phyloP scores from a whole-genome alignment of 192 early-diverging fungal species.

The Mortierella claussenii region DNA sequence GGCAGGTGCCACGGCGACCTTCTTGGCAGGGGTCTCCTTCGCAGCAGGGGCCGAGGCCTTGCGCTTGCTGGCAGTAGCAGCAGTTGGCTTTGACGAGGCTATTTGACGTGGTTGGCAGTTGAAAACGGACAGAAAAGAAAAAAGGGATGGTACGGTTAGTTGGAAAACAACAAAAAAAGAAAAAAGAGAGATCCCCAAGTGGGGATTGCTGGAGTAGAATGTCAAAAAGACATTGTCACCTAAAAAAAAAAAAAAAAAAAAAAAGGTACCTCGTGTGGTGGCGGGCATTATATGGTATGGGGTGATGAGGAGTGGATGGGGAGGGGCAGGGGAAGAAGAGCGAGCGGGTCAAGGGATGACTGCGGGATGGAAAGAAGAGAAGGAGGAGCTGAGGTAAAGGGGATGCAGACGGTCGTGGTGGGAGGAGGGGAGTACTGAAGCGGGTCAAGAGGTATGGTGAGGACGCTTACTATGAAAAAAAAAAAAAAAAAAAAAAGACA shows the following conservation, averaged over 20 bases:
- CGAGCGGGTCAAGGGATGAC: not conserved
- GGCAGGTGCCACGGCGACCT: constrained; percentile 30
- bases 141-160: not conserved
- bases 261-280: not conserved
- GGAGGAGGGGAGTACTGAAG: too few species aligned
- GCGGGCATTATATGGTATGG: not conserved
- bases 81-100: constrained; percentile 10
- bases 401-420: too few species aligned
- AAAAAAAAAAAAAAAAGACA: too few species aligned
- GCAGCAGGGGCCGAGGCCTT: constrained; percentile 33
- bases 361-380: not conserved
- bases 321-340: not conserved
- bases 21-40: constrained; percentile 40
- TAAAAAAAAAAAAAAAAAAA: constrained; percentile 8
- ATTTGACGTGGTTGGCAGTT: not conserved
- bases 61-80: constrained; percentile 31
- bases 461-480: too few species aligned
- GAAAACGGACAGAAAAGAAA: not conserved
- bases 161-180: not conserved
- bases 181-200: too few species aligned
- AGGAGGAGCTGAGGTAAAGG: constrained; percentile 1
- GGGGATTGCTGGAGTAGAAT: not conserved
- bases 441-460: too few species aligned
- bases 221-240: not conserved
- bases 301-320: not conserved